Evolutionary conservation across 441 rosid genomes (phyloP), one percentile per base, ranked within the genome.

Genomic region (Eutrema salsugineum): DNA sequence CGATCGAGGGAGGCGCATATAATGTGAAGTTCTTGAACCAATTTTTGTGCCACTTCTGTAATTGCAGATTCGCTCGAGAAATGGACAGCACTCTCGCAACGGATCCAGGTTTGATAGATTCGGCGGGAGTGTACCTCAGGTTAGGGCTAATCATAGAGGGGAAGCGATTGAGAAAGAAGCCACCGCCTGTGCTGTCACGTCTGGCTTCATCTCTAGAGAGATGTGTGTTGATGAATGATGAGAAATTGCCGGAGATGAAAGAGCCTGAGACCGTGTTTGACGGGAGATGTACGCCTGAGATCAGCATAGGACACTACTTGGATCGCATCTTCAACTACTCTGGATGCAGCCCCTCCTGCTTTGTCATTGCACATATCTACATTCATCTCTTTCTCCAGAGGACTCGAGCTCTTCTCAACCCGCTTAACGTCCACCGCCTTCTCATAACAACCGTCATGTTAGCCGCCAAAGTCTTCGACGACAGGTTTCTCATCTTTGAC

Each of bases 291-390:
- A 85, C 68, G 0, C 99, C 99, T 4, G 32, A 84, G 30, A 82
- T 94, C 63, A 85, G 82, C 72, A 83, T 94, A 73, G 75, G 72
- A 28, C 85, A 83, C 11, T 94, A 94, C 79, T 59, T 94, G 24
- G 86, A 87, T 57, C 96, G 97, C 44, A 86, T 94, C 60, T 91
- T 86, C 86, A 87, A 85, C 78, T 91, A 94, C 77, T 84, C 91
- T 11, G 74, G 77, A 50, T 91, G 97, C 85, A 91, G 97, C 59
- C 92, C 97, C 0, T 91, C 96, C 36, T 91, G 97, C 83, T 94
- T 90, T 39, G 82, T 94, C 11, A 58, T 89, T 66, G 97, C 96
- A 1, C 85, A 81, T 51, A 76, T 94, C 67, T 94, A 91, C 62
- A 73, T 91, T 63, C 83, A 87, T 55, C 86, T 85, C 68, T 89